Percentiles rank a stretch among this genome's conserved stretches.
Conservation (phyloP, 1,284 basidiomycete genomes). For the Peniophora sp. region DNA sequence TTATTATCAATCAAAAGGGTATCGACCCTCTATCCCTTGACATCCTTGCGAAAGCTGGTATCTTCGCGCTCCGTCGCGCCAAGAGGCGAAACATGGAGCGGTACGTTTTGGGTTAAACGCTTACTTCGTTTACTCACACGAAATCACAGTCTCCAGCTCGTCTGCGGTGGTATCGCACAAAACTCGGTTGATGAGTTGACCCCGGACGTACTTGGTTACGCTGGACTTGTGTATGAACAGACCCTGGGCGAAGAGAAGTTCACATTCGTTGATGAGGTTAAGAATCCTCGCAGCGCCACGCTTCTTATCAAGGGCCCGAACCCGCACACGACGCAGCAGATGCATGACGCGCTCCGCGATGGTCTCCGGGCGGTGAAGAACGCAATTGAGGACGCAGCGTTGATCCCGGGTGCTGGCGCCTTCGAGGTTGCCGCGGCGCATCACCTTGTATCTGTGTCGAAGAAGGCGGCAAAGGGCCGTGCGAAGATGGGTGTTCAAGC, state of each 20-base stretch:
- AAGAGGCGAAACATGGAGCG: constrained; percentile 98
- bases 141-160: constrained; percentile 69
- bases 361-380: constrained; percentile 97
- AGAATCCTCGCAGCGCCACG: constrained; percentile 94
- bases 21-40: constrained; percentile 98
- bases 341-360: constrained; percentile 95
- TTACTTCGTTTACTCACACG: constrained; percentile 2
- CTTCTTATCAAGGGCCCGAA: constrained; percentile 99
- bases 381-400: constrained; percentile 82
- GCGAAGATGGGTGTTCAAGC: constrained; percentile 97
- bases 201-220: constrained; percentile 91
- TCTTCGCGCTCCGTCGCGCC: constrained; percentile 89
- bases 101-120: constrained; percentile 33
- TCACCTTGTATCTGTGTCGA: constrained; percentile 74
- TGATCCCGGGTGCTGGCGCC: constrained; percentile 94
- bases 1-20: constrained; percentile 98
- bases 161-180: constrained; percentile 93
- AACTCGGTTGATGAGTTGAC: constrained; percentile 97
- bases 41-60: constrained; percentile 95
- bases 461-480: constrained; percentile 89
- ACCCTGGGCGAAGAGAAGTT: constrained; percentile 99
- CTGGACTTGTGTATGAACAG: constrained; percentile 98
- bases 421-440: constrained; percentile 94
- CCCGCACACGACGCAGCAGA: constrained; percentile 92
- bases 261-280: constrained; percentile 97